Evolutionary conservation across 441 rosid species (phyloP).

Genomic region (Adansonia rubrostipa): DNA sequence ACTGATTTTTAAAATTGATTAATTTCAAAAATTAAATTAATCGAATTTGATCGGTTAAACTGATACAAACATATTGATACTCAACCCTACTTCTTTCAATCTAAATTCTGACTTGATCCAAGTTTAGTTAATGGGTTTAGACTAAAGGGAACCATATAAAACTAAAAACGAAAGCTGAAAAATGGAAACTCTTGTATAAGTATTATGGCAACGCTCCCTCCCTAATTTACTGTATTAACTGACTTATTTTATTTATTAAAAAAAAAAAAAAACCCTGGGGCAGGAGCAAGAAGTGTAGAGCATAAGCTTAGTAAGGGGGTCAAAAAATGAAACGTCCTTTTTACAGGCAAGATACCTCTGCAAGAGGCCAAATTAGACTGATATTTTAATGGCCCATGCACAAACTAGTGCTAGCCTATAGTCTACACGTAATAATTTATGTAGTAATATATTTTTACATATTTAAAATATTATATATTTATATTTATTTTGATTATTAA

Average conservation of each 20-base stretch:
- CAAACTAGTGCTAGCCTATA: too few species aligned
- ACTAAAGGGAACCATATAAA: neutral
- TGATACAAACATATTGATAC: too few species aligned
- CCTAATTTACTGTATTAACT: neutral
- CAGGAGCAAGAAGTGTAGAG: neutral
- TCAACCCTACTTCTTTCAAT: neutral
- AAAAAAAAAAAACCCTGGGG: neutral
- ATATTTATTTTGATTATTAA: too few species aligned
- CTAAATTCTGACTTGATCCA: neutral
- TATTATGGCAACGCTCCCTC: neutral
- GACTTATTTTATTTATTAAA: neutral
- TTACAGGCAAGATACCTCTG: neutral
- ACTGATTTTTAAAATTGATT: too few species aligned
- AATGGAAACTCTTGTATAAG: neutral
- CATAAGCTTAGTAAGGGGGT: too few species aligned
- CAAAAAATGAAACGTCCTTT: neutral
- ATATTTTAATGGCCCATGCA: too few species aligned
- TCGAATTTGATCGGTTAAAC: too few species aligned
- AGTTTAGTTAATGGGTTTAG: neutral
- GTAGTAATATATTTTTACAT: too few species aligned
- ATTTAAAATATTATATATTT: too few species aligned
- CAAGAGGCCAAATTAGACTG: too few species aligned
- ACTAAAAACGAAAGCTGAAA: slow-evolving; percentile 1
- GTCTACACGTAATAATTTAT: too few species aligned
- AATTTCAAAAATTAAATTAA: too few species aligned